Base-by-base conservation (phyloP, 1,139 yeast genomes). In the Diutina siamensis region DNA sequence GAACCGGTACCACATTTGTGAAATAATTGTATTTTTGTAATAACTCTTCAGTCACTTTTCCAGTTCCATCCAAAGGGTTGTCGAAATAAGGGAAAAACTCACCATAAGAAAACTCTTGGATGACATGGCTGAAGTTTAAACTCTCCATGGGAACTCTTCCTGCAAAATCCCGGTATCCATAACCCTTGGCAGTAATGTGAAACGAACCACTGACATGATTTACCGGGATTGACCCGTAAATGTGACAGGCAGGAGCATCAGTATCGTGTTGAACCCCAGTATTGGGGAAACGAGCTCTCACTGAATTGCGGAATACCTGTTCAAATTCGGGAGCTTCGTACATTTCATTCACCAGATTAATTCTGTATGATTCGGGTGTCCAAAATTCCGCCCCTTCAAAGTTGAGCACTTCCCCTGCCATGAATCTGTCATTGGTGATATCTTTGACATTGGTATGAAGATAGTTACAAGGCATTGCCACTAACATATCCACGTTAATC, bases 71-170 rank as follows among this genome's bases (percentile, higher is more conserved):
- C 52, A 94, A 71, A 5, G 97, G 95, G 57, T 92, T 92, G 53
- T 83, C 73, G 50, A 89, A 72, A 54, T 76, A 83, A 2, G 98
- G 97, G 57, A 78, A 88, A 61, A 83, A 88, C 33, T 79, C 86
- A 19, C 99, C 98, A 63, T 81, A 92, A 9, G 97, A 88, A 52
- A 88, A 77, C 61, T 92, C 97, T 50, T 78, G 79, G 49, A 92
- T 82, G 5, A 78, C 78, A 62, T 92, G 98, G 1, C 95, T 75
- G 57, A 89, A 84, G 59, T 92, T 85, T 48, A 86, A 61, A 18
- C 71, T 64, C 34, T 76, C 77, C 10, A 57, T 31, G 3, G 76
- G 73, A 3, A 72, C 68, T 74, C 65, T 48, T 71, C 72, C 41
- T 67, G 53, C 54, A 78, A 79, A 2, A 84, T 89, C 51, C 7